Evolutionary conservation across 257 asterid genomes (phyloP).

Genomic region (Solanum pinnatisectum): DNA sequence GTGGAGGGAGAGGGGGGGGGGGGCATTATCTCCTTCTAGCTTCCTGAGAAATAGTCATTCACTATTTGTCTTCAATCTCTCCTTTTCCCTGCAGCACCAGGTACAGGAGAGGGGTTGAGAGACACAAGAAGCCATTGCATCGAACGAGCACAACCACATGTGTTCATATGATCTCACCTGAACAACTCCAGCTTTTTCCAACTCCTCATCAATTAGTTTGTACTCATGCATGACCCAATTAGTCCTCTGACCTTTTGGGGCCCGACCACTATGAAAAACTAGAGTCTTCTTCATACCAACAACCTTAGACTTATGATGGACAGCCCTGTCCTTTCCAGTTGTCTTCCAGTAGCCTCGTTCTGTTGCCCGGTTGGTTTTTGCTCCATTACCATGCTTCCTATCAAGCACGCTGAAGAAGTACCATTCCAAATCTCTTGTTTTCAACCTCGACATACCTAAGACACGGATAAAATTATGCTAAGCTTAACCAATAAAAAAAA

Average conservation of each 20-base stretch:
- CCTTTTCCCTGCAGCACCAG: neutral
- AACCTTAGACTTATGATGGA: constrained; percentile 47
- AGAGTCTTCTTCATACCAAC: constrained; percentile 95
- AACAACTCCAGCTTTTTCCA: constrained; percentile 59
- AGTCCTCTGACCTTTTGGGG: constrained; percentile 79
- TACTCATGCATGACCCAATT: constrained; percentile 98
- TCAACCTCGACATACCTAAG: constrained; percentile 56
- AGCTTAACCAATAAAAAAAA: neutral
- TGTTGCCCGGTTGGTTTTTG: constrained; percentile 83
- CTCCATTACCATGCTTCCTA: constrained; percentile 82
- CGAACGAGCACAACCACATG: neutral
- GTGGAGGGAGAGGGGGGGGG: neutral
- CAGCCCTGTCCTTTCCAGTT: constrained; percentile 86
- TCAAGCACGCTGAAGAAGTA: constrained; percentile 74
- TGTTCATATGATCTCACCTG: constrained; percentile 39
- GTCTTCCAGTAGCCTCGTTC: constrained; percentile 93
- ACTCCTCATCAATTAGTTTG: constrained; percentile 62
- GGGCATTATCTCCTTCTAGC: neutral
- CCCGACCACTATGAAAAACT: constrained; percentile 82
- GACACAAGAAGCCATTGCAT: neutral
- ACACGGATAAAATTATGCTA: neutral
- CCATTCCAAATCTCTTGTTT: constrained; percentile 80
- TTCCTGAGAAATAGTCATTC: neutral
- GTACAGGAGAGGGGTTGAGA: neutral
- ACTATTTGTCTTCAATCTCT: neutral